Conservation (phyloP, 306 rosid species). For the Carpinus viminea region DNA sequence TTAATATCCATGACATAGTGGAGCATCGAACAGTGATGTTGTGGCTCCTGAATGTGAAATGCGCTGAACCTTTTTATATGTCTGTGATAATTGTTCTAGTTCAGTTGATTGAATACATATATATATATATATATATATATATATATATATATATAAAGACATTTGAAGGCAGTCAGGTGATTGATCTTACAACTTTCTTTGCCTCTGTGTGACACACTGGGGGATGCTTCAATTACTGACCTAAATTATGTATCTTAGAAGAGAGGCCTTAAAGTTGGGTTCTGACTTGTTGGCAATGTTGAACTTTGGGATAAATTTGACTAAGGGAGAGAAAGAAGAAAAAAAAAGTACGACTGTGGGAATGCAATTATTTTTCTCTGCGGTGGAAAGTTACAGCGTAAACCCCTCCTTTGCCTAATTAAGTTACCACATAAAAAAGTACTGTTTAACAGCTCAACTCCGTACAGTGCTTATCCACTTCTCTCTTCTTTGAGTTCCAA, state of each 20-base stretch:
- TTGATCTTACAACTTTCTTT: not conserved
- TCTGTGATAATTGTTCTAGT: not conserved
- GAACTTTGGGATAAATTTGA: not conserved
- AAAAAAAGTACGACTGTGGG: not conserved
- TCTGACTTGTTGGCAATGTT: not conserved
- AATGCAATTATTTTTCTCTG: not conserved
- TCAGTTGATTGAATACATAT: not conserved
- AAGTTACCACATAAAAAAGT: not conserved
- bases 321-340: not conserved
- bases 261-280: not conserved
- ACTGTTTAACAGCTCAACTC: not conserved
- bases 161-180: not conserved
- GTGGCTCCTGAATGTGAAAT: not conserved
- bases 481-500: slow-evolving; percentile 1
- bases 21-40: not conserved
- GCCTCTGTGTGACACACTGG: not conserved
- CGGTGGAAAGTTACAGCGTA: not conserved
- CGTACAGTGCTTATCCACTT: not conserved
- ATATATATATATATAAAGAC: too few species aligned
- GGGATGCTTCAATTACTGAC: not conserved
- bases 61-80: not conserved
- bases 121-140: too few species aligned
- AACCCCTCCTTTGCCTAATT: not conserved
- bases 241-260: not conserved
- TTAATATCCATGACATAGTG: too few species aligned